phyloP scores from a whole-genome alignment of 768 basidiomycete genomes.

The Hortiboletus campestris region DNA sequence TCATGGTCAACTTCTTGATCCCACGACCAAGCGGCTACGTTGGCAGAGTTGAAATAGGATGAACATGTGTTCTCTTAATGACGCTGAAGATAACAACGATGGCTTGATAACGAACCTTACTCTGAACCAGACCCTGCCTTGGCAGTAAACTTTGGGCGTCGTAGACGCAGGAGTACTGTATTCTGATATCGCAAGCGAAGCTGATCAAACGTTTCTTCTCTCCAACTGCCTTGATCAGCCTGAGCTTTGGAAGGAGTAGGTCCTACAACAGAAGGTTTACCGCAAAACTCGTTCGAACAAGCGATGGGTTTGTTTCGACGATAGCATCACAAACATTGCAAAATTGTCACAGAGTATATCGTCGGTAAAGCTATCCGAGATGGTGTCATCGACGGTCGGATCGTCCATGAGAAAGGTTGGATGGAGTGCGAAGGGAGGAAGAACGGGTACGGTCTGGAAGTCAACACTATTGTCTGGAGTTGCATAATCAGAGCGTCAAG shows the following conservation, averaged over 20 bases:
- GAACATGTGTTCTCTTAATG: constrained; percentile 7
- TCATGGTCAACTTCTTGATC: neutral
- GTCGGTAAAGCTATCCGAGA: constrained; percentile 97
- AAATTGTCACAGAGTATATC: constrained; percentile 97
- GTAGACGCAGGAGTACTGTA: no score
- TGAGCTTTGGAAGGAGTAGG: no score
- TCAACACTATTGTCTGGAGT: constrained; percentile 79
- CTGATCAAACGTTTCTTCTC: no score
- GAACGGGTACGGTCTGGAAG: constrained; percentile 89
- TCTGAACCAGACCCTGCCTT: neutral
- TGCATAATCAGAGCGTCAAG: constrained; percentile 98
- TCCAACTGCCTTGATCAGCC: no score
- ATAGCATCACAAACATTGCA: no score
- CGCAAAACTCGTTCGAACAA: no score
- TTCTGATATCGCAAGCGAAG: no score
- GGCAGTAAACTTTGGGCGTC: neutral
- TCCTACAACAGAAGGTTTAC: no score
- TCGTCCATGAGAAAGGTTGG: constrained; percentile 94
- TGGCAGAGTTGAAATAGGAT: constrained; percentile 1
- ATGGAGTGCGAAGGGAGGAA: constrained; percentile 86
- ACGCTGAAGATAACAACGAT: constrained; percentile 19
- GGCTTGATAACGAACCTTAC: neutral
- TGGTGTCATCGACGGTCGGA: constrained; percentile 88
- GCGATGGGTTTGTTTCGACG: no score
- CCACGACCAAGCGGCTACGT: constrained; percentile 7